These are phyloP conservation scores for Platanus orientalis DNA, from an alignment of 164 flowering plant species.

Conservation along the genomic window DNA sequence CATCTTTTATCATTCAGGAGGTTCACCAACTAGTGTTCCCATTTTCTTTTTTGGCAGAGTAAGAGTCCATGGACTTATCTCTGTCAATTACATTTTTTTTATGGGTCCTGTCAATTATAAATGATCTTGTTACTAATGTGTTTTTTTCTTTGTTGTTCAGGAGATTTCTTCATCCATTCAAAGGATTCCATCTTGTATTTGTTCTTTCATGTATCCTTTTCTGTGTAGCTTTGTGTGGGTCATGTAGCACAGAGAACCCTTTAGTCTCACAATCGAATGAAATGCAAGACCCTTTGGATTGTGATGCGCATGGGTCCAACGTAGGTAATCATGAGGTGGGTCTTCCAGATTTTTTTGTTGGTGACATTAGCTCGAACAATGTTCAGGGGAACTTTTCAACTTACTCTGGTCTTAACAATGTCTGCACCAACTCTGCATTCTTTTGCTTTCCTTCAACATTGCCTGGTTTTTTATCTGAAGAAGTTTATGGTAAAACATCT, in stretches of 20 bases:
- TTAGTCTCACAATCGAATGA: constrained; percentile 18
- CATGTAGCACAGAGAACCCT: constrained; percentile 21
- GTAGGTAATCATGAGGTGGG: constrained; percentile 14
- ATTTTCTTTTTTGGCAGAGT: not conserved
- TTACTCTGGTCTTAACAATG: constrained; percentile 16
- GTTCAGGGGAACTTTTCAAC: constrained; percentile 14
- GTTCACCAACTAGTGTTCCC: too few species aligned
- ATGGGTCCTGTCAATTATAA: not conserved
- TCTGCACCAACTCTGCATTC: constrained; percentile 33
- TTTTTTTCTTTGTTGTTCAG: constrained; percentile 27
- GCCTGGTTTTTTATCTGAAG: constrained; percentile 29
- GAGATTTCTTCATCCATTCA: constrained; percentile 23
- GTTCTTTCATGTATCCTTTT: constrained; percentile 32
- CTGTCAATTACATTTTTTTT: not conserved
- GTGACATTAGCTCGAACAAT: constrained; percentile 24
- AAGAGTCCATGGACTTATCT: not conserved
- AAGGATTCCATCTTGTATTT: constrained; percentile 23
- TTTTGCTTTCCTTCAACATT: constrained; percentile 72
- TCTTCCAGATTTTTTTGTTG: constrained; percentile 22
- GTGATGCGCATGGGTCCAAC: constrained; percentile 33
- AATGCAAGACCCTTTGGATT: constrained; percentile 18
- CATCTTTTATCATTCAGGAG: not conserved
- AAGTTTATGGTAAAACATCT: constrained; percentile 13
- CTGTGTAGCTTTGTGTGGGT: constrained; percentile 28
- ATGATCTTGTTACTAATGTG: not conserved